These are phyloP conservation scores for Hysterangium stoloniferum DNA, from an alignment of 768 basidiomycete genomes.

Conservation along the genomic window DNA sequence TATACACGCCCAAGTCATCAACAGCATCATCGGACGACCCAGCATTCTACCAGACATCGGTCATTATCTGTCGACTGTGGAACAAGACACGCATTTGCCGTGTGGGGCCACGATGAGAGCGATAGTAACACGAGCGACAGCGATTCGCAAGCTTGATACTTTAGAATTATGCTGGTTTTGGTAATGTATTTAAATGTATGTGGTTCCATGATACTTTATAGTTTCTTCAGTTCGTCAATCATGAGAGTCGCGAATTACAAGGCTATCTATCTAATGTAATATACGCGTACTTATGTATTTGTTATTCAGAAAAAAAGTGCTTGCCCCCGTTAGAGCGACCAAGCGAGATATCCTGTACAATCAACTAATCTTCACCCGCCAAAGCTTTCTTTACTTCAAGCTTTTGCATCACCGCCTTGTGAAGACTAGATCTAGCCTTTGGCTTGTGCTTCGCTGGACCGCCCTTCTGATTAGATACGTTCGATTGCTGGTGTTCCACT, in stretches of 20 bases:
- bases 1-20: slow-evolving; percentile 15
- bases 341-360: no score
- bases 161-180: no score
- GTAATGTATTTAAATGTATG: no score
- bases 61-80: slow-evolving; percentile 20
- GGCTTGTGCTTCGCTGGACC: slow-evolving; percentile 9
- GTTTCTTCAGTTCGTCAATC: not conserved
- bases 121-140: slow-evolving; percentile 79
- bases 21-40: slow-evolving; percentile 11
- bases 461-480: slow-evolving; percentile 13
- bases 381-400: slow-evolving; percentile 64
- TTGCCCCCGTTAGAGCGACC: no score
- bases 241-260: not conserved
- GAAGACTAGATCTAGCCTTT: slow-evolving; percentile 49
- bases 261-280: no score
- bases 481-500: slow-evolving; percentile 12
- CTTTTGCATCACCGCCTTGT: slow-evolving; percentile 66
- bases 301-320: no score
- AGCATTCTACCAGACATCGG: slow-evolving; percentile 5
- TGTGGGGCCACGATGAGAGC: slow-evolving; percentile 84
- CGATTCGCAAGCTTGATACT: slow-evolving; percentile 26
- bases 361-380: slow-evolving; percentile 5
- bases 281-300: no score
- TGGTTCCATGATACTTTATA: not conserved
- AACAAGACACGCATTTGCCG: slow-evolving; percentile 59